Evolutionary conservation across 2,329 filamentous ascomycete genomes (phyloP).

Genomic region (Rhytidhysteron rufulum): DNA sequence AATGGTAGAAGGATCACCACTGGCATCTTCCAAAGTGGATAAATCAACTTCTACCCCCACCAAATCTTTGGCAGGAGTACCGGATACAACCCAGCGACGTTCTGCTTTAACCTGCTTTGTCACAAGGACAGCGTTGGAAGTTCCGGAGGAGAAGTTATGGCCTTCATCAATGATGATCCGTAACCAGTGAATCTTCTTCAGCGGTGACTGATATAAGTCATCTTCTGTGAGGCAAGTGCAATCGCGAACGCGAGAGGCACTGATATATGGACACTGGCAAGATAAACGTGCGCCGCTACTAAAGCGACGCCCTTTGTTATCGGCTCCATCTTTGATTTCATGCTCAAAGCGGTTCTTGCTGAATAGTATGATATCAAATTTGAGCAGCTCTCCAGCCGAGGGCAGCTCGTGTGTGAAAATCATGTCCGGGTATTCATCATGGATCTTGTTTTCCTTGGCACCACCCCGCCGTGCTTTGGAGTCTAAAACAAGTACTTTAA

Average conservation of each 20-base stretch:
- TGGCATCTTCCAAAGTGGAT: constrained; percentile 28
- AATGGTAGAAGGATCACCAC: constrained; percentile 21
- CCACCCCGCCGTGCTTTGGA: constrained; percentile 17
- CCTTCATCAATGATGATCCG: constrained; percentile 91
- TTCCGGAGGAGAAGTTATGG: constrained; percentile 72
- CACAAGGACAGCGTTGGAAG: constrained; percentile 55
- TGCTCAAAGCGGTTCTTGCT: constrained; percentile 69
- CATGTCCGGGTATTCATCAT: constrained; percentile 12
- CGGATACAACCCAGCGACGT: constrained; percentile 83
- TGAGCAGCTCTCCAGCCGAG: constrained; percentile 52
- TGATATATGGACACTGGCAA: constrained; percentile 41
- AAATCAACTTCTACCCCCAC: constrained; percentile 68
- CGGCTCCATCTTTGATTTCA: constrained; percentile 54
- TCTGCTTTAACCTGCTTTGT: constrained; percentile 57
- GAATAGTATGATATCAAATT: constrained; percentile 75
- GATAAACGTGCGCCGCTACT: constrained; percentile 16
- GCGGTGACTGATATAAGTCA: constrained; percentile 53
- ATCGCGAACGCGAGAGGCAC: constrained; percentile 39
- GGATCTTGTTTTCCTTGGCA: constrained; percentile 10
- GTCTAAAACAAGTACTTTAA: constrained; percentile 64
- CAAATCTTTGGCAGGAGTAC: constrained; percentile 80
- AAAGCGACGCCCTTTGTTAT: constrained; percentile 42
- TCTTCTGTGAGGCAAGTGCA: constrained; percentile 43
- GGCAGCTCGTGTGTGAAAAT: constrained; percentile 52
- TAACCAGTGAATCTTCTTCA: constrained; percentile 76